These are phyloP conservation scores for Eleusine coracana DNA, from an alignment of 176 grass and related monocot genomes.

Conservation along the genomic window DNA sequence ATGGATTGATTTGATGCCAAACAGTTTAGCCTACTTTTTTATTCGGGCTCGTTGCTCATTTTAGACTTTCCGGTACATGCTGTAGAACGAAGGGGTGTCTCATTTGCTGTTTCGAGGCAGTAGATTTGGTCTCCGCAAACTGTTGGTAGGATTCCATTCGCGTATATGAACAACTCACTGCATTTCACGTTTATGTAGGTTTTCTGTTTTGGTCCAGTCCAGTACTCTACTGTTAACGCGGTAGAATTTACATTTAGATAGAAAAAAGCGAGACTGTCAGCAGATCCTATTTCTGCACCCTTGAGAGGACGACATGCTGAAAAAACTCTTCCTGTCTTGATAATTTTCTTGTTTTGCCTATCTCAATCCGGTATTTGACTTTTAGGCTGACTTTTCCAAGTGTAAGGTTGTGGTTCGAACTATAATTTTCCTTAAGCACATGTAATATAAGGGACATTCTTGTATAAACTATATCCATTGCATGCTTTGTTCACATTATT, in stretches of 20 bases:
- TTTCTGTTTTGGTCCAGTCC: background rate
- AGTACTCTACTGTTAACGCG: background rate
- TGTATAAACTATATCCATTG: background rate
- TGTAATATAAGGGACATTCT: slow-evolving; percentile 12
- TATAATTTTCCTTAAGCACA: background rate
- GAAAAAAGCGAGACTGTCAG: background rate
- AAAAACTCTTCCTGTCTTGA: background rate
- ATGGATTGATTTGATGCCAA: too few relatives aligned
- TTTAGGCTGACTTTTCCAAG: background rate
- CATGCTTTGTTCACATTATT: background rate
- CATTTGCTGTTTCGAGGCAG: too few relatives aligned
- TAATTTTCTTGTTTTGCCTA: background rate
- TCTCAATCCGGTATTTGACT: background rate
- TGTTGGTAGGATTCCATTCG: too few relatives aligned
- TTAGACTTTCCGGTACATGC: too few relatives aligned
- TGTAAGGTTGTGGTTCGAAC: background rate
- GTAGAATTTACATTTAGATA: background rate
- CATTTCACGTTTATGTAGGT: background rate
- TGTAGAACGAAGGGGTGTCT: too few relatives aligned
- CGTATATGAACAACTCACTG: too few relatives aligned
- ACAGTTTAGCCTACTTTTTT: too few relatives aligned
- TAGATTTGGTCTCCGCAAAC: too few relatives aligned
- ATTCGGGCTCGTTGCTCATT: too few relatives aligned
- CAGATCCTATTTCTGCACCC: background rate
- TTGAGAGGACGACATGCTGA: background rate